A percentile compares a stretch with the other conserved stretches of the same genome.
Evolutionary conservation across 2,329 filamentous ascomycete species (phyloP).

Genomic region (Talaromyces rugulosus): DNA sequence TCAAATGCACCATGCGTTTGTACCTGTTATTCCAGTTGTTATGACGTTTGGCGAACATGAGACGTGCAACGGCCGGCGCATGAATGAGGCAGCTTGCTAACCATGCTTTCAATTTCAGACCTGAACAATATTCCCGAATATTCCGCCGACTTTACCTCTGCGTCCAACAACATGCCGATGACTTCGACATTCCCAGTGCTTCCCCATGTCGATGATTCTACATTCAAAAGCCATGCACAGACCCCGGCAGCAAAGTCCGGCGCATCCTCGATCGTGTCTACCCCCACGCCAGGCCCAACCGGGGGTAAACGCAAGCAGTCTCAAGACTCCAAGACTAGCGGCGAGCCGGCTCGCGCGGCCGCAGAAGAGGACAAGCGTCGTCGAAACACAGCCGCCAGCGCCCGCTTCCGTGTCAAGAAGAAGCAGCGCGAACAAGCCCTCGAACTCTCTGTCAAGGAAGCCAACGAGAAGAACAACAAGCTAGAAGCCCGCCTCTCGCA

Average conservation of each 20-base stretch:
- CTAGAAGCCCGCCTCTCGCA: constrained; percentile 71
- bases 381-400: constrained; percentile 82
- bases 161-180: constrained; percentile 15
- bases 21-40: not conserved
- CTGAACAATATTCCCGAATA: constrained; percentile 30
- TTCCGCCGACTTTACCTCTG: constrained; percentile 24
- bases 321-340: constrained; percentile 50
- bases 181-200: constrained; percentile 6
- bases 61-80: not conserved
- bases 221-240: constrained; percentile 10
- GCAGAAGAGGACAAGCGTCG: constrained; percentile 88
- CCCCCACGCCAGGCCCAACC: constrained; percentile 14
- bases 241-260: constrained; percentile 14
- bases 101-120: constrained; percentile 19
- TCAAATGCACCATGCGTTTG: not conserved
- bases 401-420: constrained; percentile 91
- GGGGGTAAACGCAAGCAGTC: constrained; percentile 33
- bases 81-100: constrained; percentile 5
- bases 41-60: not conserved
- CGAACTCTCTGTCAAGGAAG: constrained; percentile 76
- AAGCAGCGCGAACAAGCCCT: constrained; percentile 88
- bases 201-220: constrained; percentile 8
- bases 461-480: constrained; percentile 70
- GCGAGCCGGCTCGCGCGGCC: constrained; percentile 67
- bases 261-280: constrained; percentile 15